Base-by-base conservation (phyloP, 179 eudicot species). In the Pouteria campechiana region DNA sequence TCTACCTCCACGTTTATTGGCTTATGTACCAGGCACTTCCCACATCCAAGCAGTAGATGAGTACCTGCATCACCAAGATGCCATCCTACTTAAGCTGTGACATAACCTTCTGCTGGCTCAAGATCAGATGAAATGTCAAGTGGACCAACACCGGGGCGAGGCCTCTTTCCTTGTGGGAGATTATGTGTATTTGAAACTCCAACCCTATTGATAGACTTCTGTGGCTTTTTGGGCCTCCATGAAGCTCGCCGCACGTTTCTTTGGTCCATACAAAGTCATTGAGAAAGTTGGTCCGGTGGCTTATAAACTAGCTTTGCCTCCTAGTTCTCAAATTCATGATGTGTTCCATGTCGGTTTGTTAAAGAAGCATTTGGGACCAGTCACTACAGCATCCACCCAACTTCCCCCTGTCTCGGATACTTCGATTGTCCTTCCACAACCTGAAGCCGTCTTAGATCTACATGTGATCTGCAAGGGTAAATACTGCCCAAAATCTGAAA, bases 191-290 rank as follows among this genome's bases (percentile, higher is more conserved):
- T 23, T 50, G 4, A 50, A 50, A 33, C 14, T 50, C 0, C 44
- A 37, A n/a, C 54, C 44, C 4, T 50, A 50, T 16, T 9, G 45
- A 27, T 16, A 37, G 36, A 25, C 34, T 13, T 18, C 36, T 11
- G 12, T 37, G 25, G 45, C 36, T n/a, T 0, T 5, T 12, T 10
- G 45, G 2, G 7, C 25, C 11, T 37, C 45, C 8, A 17, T 11
- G 19, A 50, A 50, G 25, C 34, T 50, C 9, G 34, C 36, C 33
- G 45, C 45, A 17, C 45, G 45, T 4, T 50, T n/a, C n/a, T n/a
- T n/a, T n/a, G n/a, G n/a, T n/a, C n/a, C n/a, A n/a, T n/a, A n/a
- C n/a, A n/a, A n/a, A 13, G 14, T 42, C 2, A 6, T 53, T 1
- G 58, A 12, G 2, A 6, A 6, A 7, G 17, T 53, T 0, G n/a